phyloP scores from a whole-genome alignment of 805 yeast genomes.

The Nakazawaea holstii region DNA sequence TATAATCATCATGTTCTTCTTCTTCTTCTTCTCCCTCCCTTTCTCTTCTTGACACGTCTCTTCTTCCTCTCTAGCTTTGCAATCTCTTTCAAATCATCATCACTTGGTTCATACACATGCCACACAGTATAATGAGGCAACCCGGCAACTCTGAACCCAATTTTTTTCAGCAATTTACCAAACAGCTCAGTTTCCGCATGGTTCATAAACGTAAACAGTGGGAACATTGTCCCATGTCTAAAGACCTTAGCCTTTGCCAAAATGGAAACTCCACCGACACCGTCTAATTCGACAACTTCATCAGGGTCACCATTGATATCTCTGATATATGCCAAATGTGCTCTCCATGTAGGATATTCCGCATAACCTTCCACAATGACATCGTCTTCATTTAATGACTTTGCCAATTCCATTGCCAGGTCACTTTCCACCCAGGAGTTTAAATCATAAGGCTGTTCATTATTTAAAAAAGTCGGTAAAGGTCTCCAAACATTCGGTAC shows the following conservation, averaged over 20 bases:
- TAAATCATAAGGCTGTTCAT: conserved; percentile 91
- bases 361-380: conserved; percentile 88
- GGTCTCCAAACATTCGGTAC: conserved; percentile 97
- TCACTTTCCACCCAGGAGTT: conserved; percentile 95
- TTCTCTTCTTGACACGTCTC: conserved; percentile 3
- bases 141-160: conserved; percentile 84
- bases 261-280: conserved; percentile 85
- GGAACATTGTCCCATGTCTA: conserved; percentile 77
- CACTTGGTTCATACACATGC: conserved; percentile 90
- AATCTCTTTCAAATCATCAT: conserved; percentile 70
- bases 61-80: conserved; percentile 47
- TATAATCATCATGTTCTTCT: background rate
- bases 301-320: conserved; percentile 54
- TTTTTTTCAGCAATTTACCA: conserved; percentile 71
- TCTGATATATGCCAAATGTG: conserved; percentile 70
- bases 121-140: conserved; percentile 85
- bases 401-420: conserved; percentile 65
- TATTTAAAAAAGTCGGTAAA: conserved; percentile 83
- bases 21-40: conserved; percentile 2
- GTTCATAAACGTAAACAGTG: conserved; percentile 77
- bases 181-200: conserved; percentile 89
- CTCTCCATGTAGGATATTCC: conserved; percentile 82
- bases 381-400: conserved; percentile 65
- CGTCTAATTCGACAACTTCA: conserved; percentile 69
- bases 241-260: conserved; percentile 69